phyloP scores from a whole-genome alignment of 2,329 filamentous ascomycete genomes.

The Myotisia sp. region DNA sequence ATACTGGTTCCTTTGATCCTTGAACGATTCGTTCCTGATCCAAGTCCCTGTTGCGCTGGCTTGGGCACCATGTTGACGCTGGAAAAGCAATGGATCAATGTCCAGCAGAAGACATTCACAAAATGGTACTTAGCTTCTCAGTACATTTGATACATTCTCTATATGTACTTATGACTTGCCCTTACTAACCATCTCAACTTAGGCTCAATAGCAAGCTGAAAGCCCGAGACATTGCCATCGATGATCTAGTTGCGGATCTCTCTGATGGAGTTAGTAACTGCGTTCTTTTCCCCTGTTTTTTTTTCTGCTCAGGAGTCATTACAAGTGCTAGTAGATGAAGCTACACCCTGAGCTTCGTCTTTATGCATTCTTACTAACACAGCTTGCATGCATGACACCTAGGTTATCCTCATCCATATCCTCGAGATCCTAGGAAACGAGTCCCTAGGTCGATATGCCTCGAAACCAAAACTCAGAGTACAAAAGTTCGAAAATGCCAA shows the following conservation, averaged over 20 bases:
- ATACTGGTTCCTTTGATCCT: too few species aligned
- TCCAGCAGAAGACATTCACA: conserved; percentile 98
- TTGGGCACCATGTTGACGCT: conserved; percentile 29
- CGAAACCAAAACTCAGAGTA: conserved; percentile 87
- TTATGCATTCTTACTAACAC: conserved; percentile 4
- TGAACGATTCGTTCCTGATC: too few species aligned
- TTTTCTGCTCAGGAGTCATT: too few species aligned
- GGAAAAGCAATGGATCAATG: conserved; percentile 53
- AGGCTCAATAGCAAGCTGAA: conserved; percentile 96
- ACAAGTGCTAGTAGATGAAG: neutral
- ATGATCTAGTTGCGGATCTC: conserved; percentile 76
- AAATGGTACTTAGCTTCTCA: conserved; percentile 56
- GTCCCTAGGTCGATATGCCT: conserved; percentile 89
- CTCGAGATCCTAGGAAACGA: conserved; percentile 92
- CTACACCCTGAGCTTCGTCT: too few species aligned
- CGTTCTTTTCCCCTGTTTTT: conserved; percentile 1
- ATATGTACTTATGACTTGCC: neutral
- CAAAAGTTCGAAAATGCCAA: conserved; percentile 98
- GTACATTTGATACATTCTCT: neutral
- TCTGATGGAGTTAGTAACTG: conserved; percentile 68
- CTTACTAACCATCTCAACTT: conserved; percentile 2
- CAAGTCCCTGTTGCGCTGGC: too few species aligned
- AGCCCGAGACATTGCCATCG: conserved; percentile 60
- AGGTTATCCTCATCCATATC: conserved; percentile 92
- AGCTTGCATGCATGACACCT: conserved; percentile 7